Conservation (phyloP, 225 moss, liverwort and hornwort species). For the Polytrichum commune region DNA sequence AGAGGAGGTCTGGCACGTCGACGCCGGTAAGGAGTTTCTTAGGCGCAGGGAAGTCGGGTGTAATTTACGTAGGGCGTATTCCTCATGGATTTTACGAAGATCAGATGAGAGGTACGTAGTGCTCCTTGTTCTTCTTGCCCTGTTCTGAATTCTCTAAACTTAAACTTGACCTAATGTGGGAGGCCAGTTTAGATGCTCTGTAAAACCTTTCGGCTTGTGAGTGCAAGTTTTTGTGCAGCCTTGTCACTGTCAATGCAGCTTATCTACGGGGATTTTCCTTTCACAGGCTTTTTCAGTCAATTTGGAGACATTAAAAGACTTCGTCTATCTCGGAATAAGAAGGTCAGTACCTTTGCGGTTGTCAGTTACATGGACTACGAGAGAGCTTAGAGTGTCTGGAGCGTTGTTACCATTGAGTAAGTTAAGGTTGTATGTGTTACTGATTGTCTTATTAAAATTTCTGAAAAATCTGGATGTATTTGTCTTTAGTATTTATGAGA, state of each 20-base stretch:
- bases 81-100: constrained; percentile 98
- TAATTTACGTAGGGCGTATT: constrained; percentile 86
- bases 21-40: constrained; percentile 17
- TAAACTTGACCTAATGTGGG: no score
- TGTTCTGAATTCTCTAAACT: background rate
- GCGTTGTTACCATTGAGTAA: no score
- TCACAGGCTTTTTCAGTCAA: constrained; percentile 82
- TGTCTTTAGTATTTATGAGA: no score
- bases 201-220: no score
- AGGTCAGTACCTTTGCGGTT: constrained; percentile 38
- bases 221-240: background rate
- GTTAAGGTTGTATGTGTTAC: no score
- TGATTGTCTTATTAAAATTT: no score
- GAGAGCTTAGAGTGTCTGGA: no score
- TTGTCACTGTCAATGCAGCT: background rate
- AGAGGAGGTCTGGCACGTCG: constrained; percentile 22
- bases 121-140: background rate
- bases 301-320: constrained; percentile 85
- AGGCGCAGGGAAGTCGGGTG: constrained; percentile 48
- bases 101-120: constrained; percentile 72
- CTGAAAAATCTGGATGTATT: no score
- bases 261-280: background rate
- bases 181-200: no score
- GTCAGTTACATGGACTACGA: background rate
- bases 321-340: constrained; percentile 88